phyloP scores from a whole-genome alignment of 1,139 yeast genomes.

The Hansenula anomala region DNA sequence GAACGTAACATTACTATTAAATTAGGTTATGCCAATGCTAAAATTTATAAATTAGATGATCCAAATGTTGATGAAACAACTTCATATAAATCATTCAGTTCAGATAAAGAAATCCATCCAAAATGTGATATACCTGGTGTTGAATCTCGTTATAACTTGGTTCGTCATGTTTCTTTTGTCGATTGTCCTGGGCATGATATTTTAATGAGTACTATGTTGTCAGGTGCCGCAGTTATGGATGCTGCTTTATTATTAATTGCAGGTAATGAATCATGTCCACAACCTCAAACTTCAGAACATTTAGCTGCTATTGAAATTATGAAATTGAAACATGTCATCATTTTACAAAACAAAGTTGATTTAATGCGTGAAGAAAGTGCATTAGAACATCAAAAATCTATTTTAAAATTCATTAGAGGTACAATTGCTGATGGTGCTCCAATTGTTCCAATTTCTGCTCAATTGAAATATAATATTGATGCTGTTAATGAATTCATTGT shows the following conservation, averaged over 20 bases:
- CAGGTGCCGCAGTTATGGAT: constrained; percentile 99
- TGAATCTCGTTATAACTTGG: constrained; percentile 78
- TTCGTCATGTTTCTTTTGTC: constrained; percentile 96
- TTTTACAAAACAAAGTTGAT: constrained; percentile 97
- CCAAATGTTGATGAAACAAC: constrained; percentile 90
- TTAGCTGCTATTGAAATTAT: constrained; percentile 98
- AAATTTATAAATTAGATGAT: constrained; percentile 89
- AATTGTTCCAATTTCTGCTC: constrained; percentile 97
- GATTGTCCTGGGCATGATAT: constrained; percentile 99
- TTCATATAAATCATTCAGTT: constrained; percentile 89
- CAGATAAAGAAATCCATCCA: constrained; percentile 92
- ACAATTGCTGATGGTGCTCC: constrained; percentile 99
- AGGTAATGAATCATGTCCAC: constrained; percentile 99
- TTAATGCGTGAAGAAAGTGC: constrained; percentile 98
- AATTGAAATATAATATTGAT: constrained; percentile 95
- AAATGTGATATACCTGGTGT: constrained; percentile 85
- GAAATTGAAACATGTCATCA: constrained; percentile 96
- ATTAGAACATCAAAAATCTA: constrained; percentile 89
- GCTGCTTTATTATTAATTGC: constrained; percentile 95
- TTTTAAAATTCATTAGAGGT: constrained; percentile 89
- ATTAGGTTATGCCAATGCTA: constrained; percentile 98
- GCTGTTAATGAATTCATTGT: constrained; percentile 97
- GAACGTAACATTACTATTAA: constrained; percentile 99
- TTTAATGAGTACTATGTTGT: constrained; percentile 99
- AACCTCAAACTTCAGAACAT: constrained; percentile 99